Evolutionary conservation across 2,329 filamentous ascomycete species (phyloP).

Genomic region (Moelleriella libera): DNA sequence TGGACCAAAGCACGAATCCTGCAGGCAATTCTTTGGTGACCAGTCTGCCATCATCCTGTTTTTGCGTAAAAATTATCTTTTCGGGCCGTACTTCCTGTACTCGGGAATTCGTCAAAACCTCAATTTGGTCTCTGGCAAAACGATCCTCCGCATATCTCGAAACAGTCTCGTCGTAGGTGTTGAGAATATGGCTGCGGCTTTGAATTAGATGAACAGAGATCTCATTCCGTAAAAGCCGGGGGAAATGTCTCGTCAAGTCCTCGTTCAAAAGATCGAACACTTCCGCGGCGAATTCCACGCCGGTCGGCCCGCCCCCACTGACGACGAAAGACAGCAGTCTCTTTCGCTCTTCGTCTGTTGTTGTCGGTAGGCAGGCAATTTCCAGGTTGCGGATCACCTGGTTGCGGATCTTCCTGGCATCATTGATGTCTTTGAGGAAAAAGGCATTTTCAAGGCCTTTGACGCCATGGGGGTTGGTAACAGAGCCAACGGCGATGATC

Average conservation of each 20-base stretch:
- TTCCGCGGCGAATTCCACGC: conserved; percentile 95
- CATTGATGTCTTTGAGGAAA: conserved; percentile 90
- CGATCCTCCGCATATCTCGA: conserved; percentile 84
- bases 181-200: conserved; percentile 85
- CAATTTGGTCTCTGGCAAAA: conserved; percentile 81
- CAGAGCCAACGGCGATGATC: conserved; percentile 80
- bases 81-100: conserved; percentile 80
- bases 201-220: conserved; percentile 97
- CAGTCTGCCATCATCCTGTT: conserved; percentile 54
- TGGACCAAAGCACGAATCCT: conserved; percentile 97
- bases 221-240: conserved; percentile 83
- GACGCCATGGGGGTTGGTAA: conserved; percentile 90
- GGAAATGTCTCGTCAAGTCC: conserved; percentile 72
- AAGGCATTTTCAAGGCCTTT: conserved; percentile 87
- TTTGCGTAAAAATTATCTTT: conserved; percentile 80
- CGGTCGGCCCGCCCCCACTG: conserved; percentile 87
- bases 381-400: conserved; percentile 82
- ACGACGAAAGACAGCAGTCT: conserved; percentile 91
- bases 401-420: conserved; percentile 82
- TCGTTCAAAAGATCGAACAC: conserved; percentile 94
- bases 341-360: conserved; percentile 71
- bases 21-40: conserved; percentile 89
- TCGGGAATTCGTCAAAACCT: conserved; percentile 82
- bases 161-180: conserved; percentile 93
- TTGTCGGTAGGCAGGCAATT: conserved; percentile 82